phyloP scores from a whole-genome alignment of 2,329 filamentous ascomycete species.

The Talaromyces sp. region DNA sequence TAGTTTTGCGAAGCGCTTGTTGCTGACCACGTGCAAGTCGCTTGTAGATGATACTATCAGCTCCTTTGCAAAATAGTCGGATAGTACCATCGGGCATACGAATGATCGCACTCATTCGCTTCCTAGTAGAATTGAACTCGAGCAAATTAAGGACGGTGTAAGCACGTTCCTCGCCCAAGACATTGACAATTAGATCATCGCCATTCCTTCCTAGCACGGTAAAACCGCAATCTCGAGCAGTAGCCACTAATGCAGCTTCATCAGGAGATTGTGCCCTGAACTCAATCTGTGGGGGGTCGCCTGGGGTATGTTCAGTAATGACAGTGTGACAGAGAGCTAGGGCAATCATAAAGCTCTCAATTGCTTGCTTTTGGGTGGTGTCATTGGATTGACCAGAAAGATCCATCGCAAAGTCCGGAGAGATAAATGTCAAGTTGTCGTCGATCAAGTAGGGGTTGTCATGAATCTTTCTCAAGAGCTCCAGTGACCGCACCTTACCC shows the following conservation, averaged over 20 bases:
- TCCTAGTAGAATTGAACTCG: slow-evolving; percentile 94
- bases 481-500: slow-evolving; percentile 70
- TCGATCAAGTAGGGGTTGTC: slow-evolving; percentile 89
- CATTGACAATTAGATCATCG: slow-evolving; percentile 79
- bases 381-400: slow-evolving; percentile 71
- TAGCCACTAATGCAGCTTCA: slow-evolving; percentile 89
- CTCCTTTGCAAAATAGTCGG: slow-evolving; percentile 92
- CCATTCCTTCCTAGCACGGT: slow-evolving; percentile 78
- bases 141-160: slow-evolving; percentile 91
- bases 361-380: slow-evolving; percentile 68
- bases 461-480: slow-evolving; percentile 68
- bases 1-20: slow-evolving; percentile 72
- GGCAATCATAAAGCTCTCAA: slow-evolving; percentile 88
- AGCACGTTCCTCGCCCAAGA: slow-evolving; percentile 78
- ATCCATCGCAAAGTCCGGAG: slow-evolving; percentile 83
- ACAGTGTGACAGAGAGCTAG: slow-evolving; percentile 96
- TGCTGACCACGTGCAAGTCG: slow-evolving; percentile 83
- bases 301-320: slow-evolving; percentile 82
- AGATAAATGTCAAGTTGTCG: slow-evolving; percentile 86
- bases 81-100: slow-evolving; percentile 90
- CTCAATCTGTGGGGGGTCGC: slow-evolving; percentile 84
- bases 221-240: slow-evolving; percentile 91
- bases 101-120: slow-evolving; percentile 96
- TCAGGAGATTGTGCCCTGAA: slow-evolving; percentile 98
- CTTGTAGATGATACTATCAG: slow-evolving; percentile 95